Percentiles rank a stretch among this genome's conserved stretches.
phyloP scores from a whole-genome alignment of 768 basidiomycete genomes.

The Suillus discolor region DNA sequence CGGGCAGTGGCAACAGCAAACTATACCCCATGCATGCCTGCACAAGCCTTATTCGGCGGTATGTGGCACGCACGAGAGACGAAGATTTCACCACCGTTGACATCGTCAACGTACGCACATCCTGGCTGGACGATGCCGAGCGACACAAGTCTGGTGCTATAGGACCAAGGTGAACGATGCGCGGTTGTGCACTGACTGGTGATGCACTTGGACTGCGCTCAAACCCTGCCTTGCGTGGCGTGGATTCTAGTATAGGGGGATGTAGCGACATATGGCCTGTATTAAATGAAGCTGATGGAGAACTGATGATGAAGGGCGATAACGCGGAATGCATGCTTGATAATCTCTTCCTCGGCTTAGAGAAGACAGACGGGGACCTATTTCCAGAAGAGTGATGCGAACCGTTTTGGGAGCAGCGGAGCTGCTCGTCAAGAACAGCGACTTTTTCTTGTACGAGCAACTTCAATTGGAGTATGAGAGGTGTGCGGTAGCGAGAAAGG shows the following conservation, averaged over 20 bases:
- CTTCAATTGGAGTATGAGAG: slow-evolving; percentile 67
- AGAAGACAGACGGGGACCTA: slow-evolving; percentile 54
- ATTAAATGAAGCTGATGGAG: background rate
- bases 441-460: slow-evolving; percentile 68
- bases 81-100: slow-evolving; percentile 51
- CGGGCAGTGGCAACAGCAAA: slow-evolving; percentile 51
- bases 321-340: slow-evolving; percentile 34
- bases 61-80: slow-evolving; percentile 57
- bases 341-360: slow-evolving; percentile 53
- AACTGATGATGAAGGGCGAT: slow-evolving; percentile 50
- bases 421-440: slow-evolving; percentile 51
- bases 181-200: slow-evolving; percentile 42
- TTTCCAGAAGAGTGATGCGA: slow-evolving; percentile 37
- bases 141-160: slow-evolving; percentile 28
- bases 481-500: slow-evolving; percentile 60
- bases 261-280: background rate
- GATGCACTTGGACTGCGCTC: slow-evolving; percentile 42
- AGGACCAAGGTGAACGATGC: slow-evolving; percentile 66
- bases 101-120: slow-evolving; percentile 23
- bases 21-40: slow-evolving; percentile 69
- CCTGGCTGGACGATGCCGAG: slow-evolving; percentile 6
- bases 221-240: slow-evolving; percentile 43
- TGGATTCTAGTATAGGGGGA: slow-evolving; percentile 36
- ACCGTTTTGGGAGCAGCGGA: slow-evolving; percentile 36
- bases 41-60: slow-evolving; percentile 60